Conservation (phyloP, 371 early-diverging fungal genomes). For the Circinella umbellata region DNA sequence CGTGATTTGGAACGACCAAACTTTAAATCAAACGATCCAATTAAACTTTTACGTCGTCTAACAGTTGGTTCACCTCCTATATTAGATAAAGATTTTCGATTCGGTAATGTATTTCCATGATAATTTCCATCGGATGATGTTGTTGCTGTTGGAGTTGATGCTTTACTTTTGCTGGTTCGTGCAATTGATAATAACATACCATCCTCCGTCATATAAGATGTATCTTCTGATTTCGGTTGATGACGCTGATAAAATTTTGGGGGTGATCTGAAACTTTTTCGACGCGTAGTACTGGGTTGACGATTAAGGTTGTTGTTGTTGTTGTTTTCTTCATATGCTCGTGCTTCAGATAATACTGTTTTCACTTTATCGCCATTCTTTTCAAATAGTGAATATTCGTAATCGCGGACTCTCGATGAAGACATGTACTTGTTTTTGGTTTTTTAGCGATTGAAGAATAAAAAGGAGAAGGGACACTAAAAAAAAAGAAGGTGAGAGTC, state of each 20-base stretch:
- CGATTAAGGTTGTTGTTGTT: not conserved
- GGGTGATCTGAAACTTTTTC: not conserved
- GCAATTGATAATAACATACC: not conserved
- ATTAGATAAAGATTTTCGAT: not conserved
- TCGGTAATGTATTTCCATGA: not conserved
- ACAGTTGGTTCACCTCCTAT: not conserved
- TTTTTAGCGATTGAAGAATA: no score
- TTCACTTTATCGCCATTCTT: no score
- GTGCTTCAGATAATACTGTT: no score
- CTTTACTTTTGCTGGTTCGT: not conserved
- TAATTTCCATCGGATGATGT: not conserved
- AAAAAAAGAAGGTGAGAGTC: no score
- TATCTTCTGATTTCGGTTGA: not conserved
- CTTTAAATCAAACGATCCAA: slow-evolving; percentile 1
- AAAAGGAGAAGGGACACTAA: no score
- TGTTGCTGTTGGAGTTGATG: not conserved
- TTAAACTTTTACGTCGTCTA: slow-evolving; percentile 5
- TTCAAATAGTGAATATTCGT: no score
- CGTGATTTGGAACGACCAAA: not conserved
- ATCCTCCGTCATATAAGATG: not conserved
- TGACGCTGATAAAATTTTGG: not conserved
- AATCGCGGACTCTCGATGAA: no score
- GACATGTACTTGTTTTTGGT: no score
- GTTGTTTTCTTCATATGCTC: not conserved
- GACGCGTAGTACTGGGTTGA: not conserved